These are phyloP conservation scores for Claviceps sp. DNA, from an alignment of 2,329 filamentous ascomycete species.

Conservation along the genomic window DNA sequence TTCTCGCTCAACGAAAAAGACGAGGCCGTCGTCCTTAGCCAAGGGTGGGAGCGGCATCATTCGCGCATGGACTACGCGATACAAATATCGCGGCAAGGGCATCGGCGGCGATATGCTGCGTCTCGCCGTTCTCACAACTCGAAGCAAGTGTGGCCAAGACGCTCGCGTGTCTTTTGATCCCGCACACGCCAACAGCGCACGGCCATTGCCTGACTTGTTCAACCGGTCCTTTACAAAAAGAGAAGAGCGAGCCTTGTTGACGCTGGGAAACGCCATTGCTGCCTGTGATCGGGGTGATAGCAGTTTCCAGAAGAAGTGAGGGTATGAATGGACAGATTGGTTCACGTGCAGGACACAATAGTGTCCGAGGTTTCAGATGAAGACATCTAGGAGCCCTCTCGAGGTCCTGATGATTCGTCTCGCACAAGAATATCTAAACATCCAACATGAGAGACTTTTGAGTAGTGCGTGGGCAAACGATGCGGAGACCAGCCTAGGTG, in stretches of 20 bases:
- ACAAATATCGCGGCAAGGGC: conserved; percentile 55
- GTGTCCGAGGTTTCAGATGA: too few species aligned
- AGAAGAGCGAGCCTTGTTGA: conserved; percentile 39
- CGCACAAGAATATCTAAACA: too few species aligned
- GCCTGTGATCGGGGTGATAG: conserved; percentile 8
- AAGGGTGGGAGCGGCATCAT: conserved; percentile 50
- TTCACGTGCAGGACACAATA: too few species aligned
- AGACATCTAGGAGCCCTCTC: too few species aligned
- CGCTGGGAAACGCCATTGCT: conserved; percentile 21
- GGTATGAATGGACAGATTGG: background rate
- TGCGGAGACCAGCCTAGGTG: too few species aligned
- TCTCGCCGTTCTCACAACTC: conserved; percentile 53
- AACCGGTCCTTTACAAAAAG: conserved; percentile 41
- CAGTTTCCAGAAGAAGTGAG: conserved; percentile 3
- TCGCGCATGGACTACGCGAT: conserved; percentile 66
- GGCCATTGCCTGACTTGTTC: conserved; percentile 45
- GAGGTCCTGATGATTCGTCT: too few species aligned
- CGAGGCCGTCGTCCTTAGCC: conserved; percentile 3
- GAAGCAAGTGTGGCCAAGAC: conserved; percentile 47
- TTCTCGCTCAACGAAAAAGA: conserved; percentile 1
- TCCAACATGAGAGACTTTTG: too few species aligned
- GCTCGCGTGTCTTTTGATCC: conserved; percentile 53
- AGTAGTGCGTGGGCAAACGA: too few species aligned
- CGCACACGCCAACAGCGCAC: conserved; percentile 61
- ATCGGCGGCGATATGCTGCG: conserved; percentile 60